Percentiles rank a stretch among this genome's conserved stretches.
phyloP scores from a whole-genome alignment of 345 rosid species.

The Atalantia buxifolia region DNA sequence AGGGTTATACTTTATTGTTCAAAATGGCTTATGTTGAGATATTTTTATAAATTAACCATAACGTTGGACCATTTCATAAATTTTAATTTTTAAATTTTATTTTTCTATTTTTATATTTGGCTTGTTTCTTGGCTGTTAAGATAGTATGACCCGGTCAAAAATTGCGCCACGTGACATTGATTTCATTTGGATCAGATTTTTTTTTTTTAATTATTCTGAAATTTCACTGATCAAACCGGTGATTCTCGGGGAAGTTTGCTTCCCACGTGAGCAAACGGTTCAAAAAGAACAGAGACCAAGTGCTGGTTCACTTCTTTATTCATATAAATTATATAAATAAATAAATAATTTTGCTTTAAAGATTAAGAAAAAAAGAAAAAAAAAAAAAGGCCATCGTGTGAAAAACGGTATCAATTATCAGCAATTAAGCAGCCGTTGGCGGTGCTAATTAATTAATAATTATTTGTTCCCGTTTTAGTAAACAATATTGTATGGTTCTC shows the following conservation, averaged over 20 bases:
- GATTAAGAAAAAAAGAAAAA: background rate
- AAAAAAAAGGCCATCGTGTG: background rate
- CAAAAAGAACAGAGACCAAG: background rate
- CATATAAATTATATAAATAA: background rate
- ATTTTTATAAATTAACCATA: background rate
- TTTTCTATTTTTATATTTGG: background rate
- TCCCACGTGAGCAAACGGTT: background rate
- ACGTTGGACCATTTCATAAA: background rate
- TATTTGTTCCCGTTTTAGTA: background rate
- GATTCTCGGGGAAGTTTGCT: background rate
- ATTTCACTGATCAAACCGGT: background rate
- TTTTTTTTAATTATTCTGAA: background rate
- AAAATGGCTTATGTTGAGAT: background rate
- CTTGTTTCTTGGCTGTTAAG: conserved; percentile 17
- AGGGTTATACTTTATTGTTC: background rate
- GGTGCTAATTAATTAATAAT: background rate
- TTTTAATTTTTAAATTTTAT: background rate
- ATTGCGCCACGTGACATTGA: conserved; percentile 8
- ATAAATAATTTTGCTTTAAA: background rate
- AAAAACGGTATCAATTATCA: background rate
- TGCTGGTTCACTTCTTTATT: background rate
- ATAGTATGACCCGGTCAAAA: conserved; percentile 21
- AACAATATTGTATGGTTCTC: background rate
- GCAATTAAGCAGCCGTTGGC: background rate
- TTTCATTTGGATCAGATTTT: background rate